Evolutionary conservation across 176 grass and related monocot species (phyloP), one percentile per base, ranked within the genome.

Genomic region (Rhynchospora pubera): DNA sequence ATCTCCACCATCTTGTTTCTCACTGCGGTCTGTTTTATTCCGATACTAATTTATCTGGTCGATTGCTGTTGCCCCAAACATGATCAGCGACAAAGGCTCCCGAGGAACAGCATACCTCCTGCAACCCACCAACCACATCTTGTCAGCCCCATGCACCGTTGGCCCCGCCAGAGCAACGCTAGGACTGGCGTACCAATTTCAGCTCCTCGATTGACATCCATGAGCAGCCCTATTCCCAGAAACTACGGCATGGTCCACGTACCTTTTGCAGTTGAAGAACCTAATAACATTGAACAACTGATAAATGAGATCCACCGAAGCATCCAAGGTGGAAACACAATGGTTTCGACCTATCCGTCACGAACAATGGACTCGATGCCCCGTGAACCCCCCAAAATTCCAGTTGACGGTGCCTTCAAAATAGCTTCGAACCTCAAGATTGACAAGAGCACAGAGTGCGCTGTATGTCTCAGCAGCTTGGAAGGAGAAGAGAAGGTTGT

Each of bases 401-500:
- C 63, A 16, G 13, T 12, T 5, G 11, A 7, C 13, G 14, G 63
- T 16, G 11, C 63, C 30, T 34, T 66, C 13, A 34, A 11, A 16
- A 26, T 2, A 34, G 63, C 63, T 39, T 34, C 63, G 3, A 66
- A 15, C 30, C 14, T 15, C 30, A 28, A 39, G 15, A 66, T 10
- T 1, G 10, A 66, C 24, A 39, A 39, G 13, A 10, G 63, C 1
- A 15, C 13, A 66, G 63, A 2, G 14, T 66, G 63, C 13, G 30
- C 13, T 6, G 28, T 66, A 39, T 91, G 90, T 85, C 84, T 91
- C 69, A 65, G 81, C 34, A 22, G n/a, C 11, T 77, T 91, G 28
- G 71, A 86, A n/a, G 84, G 51, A 16, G 90, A 84, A 39, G 81
- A 84, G 81, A 87, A 75, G 84, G 87, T 84, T 11, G 89, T 78